These are phyloP conservation scores for Plasmodium ovale DNA, from an alignment of 169 alveolate genomes.

Conservation along the genomic window DNA sequence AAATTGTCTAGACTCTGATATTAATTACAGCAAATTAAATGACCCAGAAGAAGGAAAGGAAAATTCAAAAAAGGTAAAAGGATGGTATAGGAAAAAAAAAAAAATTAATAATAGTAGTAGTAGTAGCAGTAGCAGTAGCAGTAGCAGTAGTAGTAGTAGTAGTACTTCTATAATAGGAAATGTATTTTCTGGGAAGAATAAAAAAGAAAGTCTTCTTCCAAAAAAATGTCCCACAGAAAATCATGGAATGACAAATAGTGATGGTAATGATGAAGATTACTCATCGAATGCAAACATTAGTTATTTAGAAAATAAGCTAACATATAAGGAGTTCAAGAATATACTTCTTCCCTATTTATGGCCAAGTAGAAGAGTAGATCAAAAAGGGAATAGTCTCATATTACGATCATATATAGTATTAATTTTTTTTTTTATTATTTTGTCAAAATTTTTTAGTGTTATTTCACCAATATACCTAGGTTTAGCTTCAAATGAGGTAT, in stretches of 20 bases:
- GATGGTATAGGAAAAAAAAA: background rate
- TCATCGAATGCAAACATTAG: background rate
- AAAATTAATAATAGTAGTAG: background rate
- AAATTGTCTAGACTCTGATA: background rate
- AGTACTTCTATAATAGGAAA: background rate
- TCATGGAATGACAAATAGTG: background rate
- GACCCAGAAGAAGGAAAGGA: background rate
- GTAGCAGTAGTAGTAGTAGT: background rate
- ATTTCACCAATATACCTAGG: conserved; percentile 76
- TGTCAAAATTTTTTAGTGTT: conserved; percentile 75
- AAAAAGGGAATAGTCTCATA: conserved; percentile 61
- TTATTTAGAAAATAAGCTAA: conserved; percentile 42
- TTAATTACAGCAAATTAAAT: conserved; percentile 8
- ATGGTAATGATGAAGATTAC: background rate
- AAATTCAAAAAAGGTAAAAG: background rate
- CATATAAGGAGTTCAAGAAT: conserved; percentile 29
- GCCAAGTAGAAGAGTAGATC: conserved; percentile 73
- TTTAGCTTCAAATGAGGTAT: conserved; percentile 67
- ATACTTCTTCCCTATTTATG: conserved; percentile 44
- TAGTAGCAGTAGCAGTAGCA: background rate
- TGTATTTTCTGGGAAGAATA: conserved; percentile 3
- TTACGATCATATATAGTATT: conserved; percentile 47
- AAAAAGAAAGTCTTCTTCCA: background rate
- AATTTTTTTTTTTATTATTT: conserved; percentile 43
- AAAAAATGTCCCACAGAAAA: background rate